Base-by-base conservation (phyloP, 1,284 basidiomycete genomes). In the Trametes pubescens region DNA sequence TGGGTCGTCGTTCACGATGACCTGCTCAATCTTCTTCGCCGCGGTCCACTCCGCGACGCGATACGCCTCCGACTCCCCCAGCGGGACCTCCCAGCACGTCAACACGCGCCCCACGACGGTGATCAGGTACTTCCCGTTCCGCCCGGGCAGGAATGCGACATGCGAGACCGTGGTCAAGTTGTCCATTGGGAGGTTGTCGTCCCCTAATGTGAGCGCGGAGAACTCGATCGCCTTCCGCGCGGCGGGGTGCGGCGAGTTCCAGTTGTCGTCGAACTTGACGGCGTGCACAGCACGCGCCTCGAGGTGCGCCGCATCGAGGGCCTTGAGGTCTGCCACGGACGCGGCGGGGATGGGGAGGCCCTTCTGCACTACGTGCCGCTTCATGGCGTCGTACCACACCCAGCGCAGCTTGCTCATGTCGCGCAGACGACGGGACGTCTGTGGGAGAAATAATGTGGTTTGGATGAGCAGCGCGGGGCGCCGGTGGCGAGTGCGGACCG, bases 21-120 rank as follows among this genome's bases (percentile, higher is more conserved):
- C 46, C 34, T 76, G 73, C 29, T 75, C 71, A 16, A 77, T 72
- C 52, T 51, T 59, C 48, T 26, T 48, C 6, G 58, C 51, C 26
- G 65, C 55, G 10, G 63, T 60, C 67, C 73, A 73, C 57, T 76
- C 74, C 32, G 78, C 78, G 6, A 80, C 67, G 4, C 71, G 61
- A 55, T 76, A 78, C 46, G 74, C 76, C 53, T 73, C 72, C 18
- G 73, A 69, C 22, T 76, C 75, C 11, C 73, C 74, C 6, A 79
- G 72, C 3, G 78, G 77, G 10, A 79, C 69, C 67, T 80, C 78
- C 78, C 78, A 80, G 65, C 76, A 78, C 44, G 70, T 74, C 60
- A 71, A 65, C 14, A 69, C 63, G 34, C 67, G 61, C 37, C 72
- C 63, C 24, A 73, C 70, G 29, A 72, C 71, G 1, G 76, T 75